Conservation (phyloP, 805 yeast genomes). For the Nakazawaea anatomiae region DNA sequence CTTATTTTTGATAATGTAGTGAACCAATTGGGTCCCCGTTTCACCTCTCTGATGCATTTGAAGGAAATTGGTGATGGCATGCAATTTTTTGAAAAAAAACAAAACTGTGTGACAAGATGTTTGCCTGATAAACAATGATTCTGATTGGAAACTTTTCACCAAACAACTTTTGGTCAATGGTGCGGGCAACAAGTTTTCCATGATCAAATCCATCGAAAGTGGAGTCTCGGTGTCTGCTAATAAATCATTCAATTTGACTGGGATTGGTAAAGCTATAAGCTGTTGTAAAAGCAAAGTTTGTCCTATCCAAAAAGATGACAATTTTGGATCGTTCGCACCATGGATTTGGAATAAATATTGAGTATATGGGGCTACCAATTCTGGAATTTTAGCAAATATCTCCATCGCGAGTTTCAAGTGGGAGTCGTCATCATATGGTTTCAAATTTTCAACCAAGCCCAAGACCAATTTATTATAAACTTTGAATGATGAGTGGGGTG, state of each 20-base stretch:
- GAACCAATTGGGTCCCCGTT: constrained; percentile 16
- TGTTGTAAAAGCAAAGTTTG: constrained; percentile 57
- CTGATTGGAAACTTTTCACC: constrained; percentile 50
- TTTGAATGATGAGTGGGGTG: constrained; percentile 40
- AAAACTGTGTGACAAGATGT: constrained; percentile 55
- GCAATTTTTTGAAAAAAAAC: constrained; percentile 49
- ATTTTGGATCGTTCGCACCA: constrained; percentile 73
- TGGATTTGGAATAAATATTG: constrained; percentile 48
- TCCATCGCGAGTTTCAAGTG: constrained; percentile 52
- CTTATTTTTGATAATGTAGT: constrained; percentile 16
- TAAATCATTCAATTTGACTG: constrained; percentile 24
- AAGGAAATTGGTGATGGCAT: constrained; percentile 27
- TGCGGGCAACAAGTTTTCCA: constrained; percentile 59
- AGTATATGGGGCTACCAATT: constrained; percentile 68
- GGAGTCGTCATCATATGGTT: constrained; percentile 72
- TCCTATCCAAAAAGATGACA: constrained; percentile 80
- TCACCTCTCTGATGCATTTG: constrained; percentile 16
- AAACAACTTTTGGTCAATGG: constrained; percentile 55
- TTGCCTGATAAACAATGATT: constrained; percentile 50
- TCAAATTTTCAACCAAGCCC: constrained; percentile 55
- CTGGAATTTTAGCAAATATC: constrained; percentile 53
- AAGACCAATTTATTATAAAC: constrained; percentile 65
- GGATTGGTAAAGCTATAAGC: constrained; percentile 53
- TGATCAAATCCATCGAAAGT: constrained; percentile 12
- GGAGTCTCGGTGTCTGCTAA: background rate